phyloP scores from a whole-genome alignment of 768 basidiomycete genomes.

The Suillus ampliporus region DNA sequence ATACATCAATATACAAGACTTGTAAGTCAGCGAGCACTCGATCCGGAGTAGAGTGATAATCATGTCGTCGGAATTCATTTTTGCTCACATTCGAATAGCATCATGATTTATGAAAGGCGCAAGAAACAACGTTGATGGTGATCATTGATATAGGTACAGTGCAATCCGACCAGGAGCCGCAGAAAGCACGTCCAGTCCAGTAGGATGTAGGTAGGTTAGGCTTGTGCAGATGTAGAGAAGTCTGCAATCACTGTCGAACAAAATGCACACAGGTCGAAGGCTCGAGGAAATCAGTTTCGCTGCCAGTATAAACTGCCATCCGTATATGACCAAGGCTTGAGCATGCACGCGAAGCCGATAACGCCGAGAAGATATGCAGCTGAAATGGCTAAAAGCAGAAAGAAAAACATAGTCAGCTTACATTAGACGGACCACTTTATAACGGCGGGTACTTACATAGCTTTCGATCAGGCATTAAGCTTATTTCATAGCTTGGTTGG shows the following conservation, averaged over 20 bases:
- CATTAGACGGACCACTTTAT: constrained; percentile 9
- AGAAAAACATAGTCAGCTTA: constrained; percentile 16
- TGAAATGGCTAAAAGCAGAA: constrained; percentile 52
- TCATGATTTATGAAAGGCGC: neutral
- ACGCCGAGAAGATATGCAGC: constrained; percentile 65
- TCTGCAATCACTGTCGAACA: neutral
- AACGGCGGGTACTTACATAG: constrained; percentile 47
- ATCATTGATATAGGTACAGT: neutral
- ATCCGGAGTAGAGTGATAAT: too few relatives aligned
- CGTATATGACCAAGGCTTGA: constrained; percentile 55
- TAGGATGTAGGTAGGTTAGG: neutral
- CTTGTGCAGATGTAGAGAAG: neutral
- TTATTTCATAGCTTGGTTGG: constrained; percentile 60
- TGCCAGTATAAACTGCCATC: constrained; percentile 51
- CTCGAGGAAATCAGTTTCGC: constrained; percentile 8
- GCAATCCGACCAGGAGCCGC: neutral
- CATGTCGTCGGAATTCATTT: too few relatives aligned
- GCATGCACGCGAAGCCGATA: constrained; percentile 56
- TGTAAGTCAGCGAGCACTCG: too few relatives aligned
- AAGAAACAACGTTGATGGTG: neutral
- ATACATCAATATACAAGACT: too few relatives aligned
- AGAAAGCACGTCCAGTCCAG: neutral
- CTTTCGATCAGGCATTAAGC: constrained; percentile 55
- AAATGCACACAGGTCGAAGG: neutral
- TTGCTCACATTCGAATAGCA: neutral